phyloP scores from a whole-genome alignment of 441 rosid genomes.

The Theobroma grandiflorum region DNA sequence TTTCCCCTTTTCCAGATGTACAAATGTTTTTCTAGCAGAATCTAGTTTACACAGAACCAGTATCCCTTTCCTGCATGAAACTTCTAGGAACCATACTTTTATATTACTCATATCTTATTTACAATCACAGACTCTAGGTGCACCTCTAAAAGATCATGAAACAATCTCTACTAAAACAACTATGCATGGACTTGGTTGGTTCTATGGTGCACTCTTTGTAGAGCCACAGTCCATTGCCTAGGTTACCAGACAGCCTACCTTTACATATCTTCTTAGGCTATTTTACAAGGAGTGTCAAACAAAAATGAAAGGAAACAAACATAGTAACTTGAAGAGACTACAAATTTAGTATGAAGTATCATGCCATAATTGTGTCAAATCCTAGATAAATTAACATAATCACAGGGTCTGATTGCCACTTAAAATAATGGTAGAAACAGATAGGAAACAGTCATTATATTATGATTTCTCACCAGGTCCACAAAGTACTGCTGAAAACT shows the following conservation, averaged over 20 bases:
- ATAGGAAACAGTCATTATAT: neutral
- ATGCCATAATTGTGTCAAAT: neutral
- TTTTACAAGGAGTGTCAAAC: conserved; percentile 3
- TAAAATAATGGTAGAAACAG: neutral
- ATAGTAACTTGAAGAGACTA: conserved; percentile 7
- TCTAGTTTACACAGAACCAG: neutral
- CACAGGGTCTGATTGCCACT: neutral
- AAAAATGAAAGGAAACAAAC: neutral
- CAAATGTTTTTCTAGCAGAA: neutral
- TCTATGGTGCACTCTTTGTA: neutral
- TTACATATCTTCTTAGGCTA: neutral
- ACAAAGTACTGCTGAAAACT: neutral
- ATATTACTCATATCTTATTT: neutral
- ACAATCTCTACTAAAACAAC: neutral
- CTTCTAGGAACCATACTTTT: neutral
- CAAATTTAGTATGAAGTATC: neutral
- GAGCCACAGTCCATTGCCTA: neutral
- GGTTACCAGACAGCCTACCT: neutral
- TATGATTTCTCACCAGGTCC: neutral
- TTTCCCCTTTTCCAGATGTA: neutral
- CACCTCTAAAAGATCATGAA: neutral
- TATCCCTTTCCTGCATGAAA: neutral
- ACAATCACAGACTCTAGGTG: neutral
- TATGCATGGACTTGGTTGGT: neutral
- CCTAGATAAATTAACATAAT: neutral